phyloP scores from a whole-genome alignment of 2,329 filamentous ascomycete genomes.

The Fusarium sp. region DNA sequence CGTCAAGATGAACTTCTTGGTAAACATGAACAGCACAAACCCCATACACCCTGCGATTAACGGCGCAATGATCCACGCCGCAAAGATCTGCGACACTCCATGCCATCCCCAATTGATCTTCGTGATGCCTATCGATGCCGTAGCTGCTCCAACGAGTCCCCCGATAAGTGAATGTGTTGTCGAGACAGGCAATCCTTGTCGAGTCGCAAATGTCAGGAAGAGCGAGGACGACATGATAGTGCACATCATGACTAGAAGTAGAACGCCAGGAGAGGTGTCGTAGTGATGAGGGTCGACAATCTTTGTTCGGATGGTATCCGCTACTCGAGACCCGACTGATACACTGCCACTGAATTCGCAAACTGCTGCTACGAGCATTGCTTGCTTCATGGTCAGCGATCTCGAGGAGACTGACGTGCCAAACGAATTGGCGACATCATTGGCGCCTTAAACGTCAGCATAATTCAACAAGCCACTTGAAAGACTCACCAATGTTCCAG shows the following conservation, averaged over 20 bases:
- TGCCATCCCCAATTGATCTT: constrained; percentile 50
- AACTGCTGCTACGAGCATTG: constrained; percentile 64
- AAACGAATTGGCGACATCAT: constrained; percentile 81
- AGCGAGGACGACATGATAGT: constrained; percentile 59
- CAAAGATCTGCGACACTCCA: constrained; percentile 50
- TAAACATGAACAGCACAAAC: constrained; percentile 45
- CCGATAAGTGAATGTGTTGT: constrained; percentile 63
- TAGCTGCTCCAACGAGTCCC: constrained; percentile 49
- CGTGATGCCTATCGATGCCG: constrained; percentile 47
- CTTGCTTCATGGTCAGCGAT: constrained; percentile 69
- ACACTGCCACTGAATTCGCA: constrained; percentile 70
- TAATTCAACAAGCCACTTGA: accelerated
- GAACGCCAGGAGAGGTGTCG: constrained; percentile 63
- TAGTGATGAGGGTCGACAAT: constrained; percentile 57
- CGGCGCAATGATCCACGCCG: constrained; percentile 50
- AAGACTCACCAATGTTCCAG: constrained; percentile 62
- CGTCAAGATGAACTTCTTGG: constrained; percentile 45
- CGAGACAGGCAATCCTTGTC: constrained; percentile 60
- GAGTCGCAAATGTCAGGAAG: constrained; percentile 62
- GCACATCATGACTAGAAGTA: constrained; percentile 63
- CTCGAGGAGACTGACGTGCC: constrained; percentile 75
- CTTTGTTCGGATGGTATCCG: constrained; percentile 66
- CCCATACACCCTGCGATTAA: constrained; percentile 46
- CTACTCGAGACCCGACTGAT: constrained; percentile 66
- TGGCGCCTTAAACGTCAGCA: constrained; percentile 50